These are phyloP conservation scores for Geranium brycei DNA, from an alignment of 345 rosid species.

Conservation along the genomic window DNA sequence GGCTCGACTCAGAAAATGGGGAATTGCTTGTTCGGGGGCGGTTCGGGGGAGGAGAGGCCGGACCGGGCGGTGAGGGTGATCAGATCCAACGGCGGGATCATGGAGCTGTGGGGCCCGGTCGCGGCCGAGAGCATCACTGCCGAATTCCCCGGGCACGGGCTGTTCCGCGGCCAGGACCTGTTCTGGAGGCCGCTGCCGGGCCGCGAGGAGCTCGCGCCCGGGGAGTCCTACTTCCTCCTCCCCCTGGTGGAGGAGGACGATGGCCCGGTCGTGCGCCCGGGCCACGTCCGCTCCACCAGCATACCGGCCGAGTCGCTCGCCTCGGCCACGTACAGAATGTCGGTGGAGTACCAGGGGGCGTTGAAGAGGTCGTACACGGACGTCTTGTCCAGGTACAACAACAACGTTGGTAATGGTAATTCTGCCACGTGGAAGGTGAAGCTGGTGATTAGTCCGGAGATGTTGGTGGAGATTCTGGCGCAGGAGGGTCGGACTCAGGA, in stretches of 20 bases:
- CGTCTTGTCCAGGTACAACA: slow-evolving; percentile 30
- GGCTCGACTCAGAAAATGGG: too few species aligned
- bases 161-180: slow-evolving; percentile 40
- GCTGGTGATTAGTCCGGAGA: slow-evolving; percentile 51
- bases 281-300: slow-evolving; percentile 60
- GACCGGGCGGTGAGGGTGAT: slow-evolving; percentile 29
- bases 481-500: slow-evolving; percentile 52
- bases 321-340: slow-evolving; percentile 41
- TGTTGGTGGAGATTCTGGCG: slow-evolving; percentile 53
- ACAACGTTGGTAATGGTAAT: too few species aligned
- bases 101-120: slow-evolving; percentile 48
- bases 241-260: slow-evolving; percentile 14
- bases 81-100: slow-evolving; percentile 43
- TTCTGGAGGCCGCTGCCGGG: slow-evolving; percentile 39
- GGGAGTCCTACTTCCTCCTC: slow-evolving; percentile 49
- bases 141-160: slow-evolving; percentile 51
- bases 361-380: slow-evolving; percentile 59
- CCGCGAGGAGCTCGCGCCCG: slow-evolving; percentile 35
- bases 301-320: slow-evolving; percentile 17
- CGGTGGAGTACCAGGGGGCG: slow-evolving; percentile 38
- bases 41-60: neutral
- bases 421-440: slow-evolving; percentile 57
- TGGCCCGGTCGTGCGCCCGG: slow-evolving; percentile 26
- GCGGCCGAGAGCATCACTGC: slow-evolving; percentile 40
- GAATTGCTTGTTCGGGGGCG: too few species aligned